These are phyloP conservation scores for Aquilaria yunnanensis DNA, from an alignment of 345 rosid genomes.

Conservation along the genomic window DNA sequence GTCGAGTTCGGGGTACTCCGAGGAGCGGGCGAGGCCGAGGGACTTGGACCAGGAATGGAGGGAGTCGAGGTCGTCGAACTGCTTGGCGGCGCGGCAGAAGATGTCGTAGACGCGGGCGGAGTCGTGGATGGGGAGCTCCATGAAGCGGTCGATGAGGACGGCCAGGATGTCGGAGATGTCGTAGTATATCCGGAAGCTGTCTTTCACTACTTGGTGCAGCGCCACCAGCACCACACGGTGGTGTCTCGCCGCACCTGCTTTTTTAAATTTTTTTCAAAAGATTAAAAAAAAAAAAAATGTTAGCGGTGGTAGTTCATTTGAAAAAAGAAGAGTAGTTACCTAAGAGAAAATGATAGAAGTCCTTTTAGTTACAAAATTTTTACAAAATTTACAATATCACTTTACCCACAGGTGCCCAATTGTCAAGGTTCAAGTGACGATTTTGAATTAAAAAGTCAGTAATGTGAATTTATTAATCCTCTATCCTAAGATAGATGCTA, in stretches of 20 bases:
- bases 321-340: too few species aligned
- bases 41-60: constrained; percentile 72
- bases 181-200: constrained; percentile 68
- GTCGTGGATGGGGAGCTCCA: constrained; percentile 58
- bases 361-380: too few species aligned
- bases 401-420: too few species aligned
- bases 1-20: constrained; percentile 81
- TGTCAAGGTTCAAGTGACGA: too few species aligned
- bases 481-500: too few species aligned
- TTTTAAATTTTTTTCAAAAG: too few species aligned
- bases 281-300: neutral
- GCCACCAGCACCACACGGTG: constrained; percentile 75
- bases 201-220: constrained; percentile 62
- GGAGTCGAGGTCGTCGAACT: constrained; percentile 60
- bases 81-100: constrained; percentile 57
- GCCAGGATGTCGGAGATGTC: constrained; percentile 60
- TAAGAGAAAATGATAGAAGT: too few species aligned
- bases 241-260: constrained; percentile 55
- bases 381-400: too few species aligned
- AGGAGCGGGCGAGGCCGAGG: constrained; percentile 56
- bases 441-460: too few species aligned
- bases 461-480: too few species aligned
- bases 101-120: constrained; percentile 60
- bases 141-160: constrained; percentile 61
- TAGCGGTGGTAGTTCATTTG: too few species aligned